Base-by-base conservation (phyloP, 1,139 yeast genomes). In the Blastobotrys proliferans region DNA sequence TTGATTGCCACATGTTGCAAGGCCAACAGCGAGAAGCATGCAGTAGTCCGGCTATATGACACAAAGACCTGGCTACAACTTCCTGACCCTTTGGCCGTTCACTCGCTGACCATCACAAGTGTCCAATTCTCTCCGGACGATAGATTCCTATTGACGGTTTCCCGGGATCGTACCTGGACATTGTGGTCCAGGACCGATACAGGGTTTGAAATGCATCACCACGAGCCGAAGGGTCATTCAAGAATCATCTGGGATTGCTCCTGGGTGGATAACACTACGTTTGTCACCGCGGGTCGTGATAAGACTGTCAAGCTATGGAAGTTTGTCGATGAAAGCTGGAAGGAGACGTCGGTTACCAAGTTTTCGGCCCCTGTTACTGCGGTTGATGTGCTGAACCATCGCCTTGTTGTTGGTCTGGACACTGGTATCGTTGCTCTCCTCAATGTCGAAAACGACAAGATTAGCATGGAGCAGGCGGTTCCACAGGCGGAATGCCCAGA, bases 231-330 rank as follows among this genome's bases (percentile, higher is more conserved):
- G 58, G 96, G 97, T 1, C 98, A 94, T 58, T 66, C 83, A 6
- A 78, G 97, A 64, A 92, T 94, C 55, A 79, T 94, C 39, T 94
- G 98, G 98, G 98, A 92, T 64, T 82, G 94, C 59, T 76, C 84
- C 26, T 92, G 97, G 97, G 17, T 64, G 50, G 47, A 48, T 22
- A 40, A 45, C 17, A 38, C 38, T 10, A 51, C 50, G 10, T 90
- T 92, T 57, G 69, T 86, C 18, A 92, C 97, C 0, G 94, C 81
- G 0, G 84, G 97, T 2, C 77, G 99, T 63, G 99, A 94, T 62
- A 85, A 79, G 58, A 73, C 76, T 14, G 62, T 90, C 40, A 87
- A 85, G 59, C 56, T 80, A 10, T 92, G 98, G 98, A 58, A 57
- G 18, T 54, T 73, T 8, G 48, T 50, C 9, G 54, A 53, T 8